Evolutionary conservation across 1,284 basidiomycete genomes (phyloP).

Genomic region (Irpex sp.): DNA sequence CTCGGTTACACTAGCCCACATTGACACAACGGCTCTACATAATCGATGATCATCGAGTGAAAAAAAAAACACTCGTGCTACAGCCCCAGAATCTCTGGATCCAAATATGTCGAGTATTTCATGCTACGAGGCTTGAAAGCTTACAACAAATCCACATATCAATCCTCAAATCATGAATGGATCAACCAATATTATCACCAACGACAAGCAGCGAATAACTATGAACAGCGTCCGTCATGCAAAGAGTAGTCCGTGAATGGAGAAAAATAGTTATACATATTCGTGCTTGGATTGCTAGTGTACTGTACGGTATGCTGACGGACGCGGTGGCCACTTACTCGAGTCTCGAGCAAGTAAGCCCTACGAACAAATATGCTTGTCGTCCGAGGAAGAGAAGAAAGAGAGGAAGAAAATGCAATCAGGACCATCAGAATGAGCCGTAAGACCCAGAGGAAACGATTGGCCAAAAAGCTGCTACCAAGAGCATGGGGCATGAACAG

Average conservation of each 20-base stretch:
- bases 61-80: too few species aligned
- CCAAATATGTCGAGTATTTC: too few species aligned
- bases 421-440: background rate
- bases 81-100: too few species aligned
- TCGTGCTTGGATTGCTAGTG: background rate
- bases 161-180: background rate
- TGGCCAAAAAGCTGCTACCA: background rate
- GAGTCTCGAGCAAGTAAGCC: background rate
- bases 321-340: background rate
- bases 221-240: background rate
- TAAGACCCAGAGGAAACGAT: background rate
- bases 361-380: background rate
- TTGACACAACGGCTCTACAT: too few species aligned
- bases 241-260: background rate
- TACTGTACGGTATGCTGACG: background rate
- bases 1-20: too few species aligned
- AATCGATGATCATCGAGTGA: too few species aligned
- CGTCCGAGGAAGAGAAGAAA: slow-evolving; percentile 7
- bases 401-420: slow-evolving; percentile 1
- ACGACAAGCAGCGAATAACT: background rate
- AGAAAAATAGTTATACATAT: background rate
- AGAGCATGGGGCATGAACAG: background rate
- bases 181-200: background rate
- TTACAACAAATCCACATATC: too few species aligned
- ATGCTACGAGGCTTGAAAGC: too few species aligned